A percentile compares a stretch with the other conserved stretches of the same genome.
These are phyloP conservation scores for Trichosporon sp. DNA, from an alignment of 1,284 basidiomycete genomes.

Conservation along the genomic window DNA sequence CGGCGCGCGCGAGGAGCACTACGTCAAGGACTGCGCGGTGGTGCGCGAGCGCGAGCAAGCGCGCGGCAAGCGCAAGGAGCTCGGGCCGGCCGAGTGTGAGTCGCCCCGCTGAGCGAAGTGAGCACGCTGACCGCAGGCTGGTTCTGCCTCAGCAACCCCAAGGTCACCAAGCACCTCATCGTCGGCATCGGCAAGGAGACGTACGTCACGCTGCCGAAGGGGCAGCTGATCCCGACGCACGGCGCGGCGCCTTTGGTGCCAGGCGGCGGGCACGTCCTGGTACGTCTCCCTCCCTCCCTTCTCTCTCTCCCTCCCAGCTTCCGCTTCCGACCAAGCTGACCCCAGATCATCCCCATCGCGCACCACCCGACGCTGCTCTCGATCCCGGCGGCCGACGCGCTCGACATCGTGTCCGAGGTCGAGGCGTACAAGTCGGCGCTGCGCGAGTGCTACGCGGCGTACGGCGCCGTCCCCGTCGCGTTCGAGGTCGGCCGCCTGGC, in stretches of 20 bases:
- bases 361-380: constrained; percentile 62
- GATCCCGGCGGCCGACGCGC: constrained; percentile 69
- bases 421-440: constrained; percentile 75
- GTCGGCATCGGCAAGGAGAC: constrained; percentile 86
- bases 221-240: constrained; percentile 75
- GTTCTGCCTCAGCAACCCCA: constrained; percentile 93
- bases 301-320: too few relatives aligned
- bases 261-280: constrained; percentile 84
- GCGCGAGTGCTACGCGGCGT: constrained; percentile 64
- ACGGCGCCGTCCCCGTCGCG: constrained; percentile 64
- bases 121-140: constrained; percentile 57
- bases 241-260: constrained; percentile 59
- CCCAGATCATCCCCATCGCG: constrained; percentile 68
- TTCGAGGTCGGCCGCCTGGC: constrained; percentile 84
- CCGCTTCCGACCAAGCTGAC: not conserved
- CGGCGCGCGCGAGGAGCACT: constrained; percentile 69
- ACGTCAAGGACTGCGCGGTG: constrained; percentile 77
- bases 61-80: constrained; percentile 47
- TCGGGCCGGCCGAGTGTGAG: constrained; percentile 59
- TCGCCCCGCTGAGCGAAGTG: not conserved
- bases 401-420: constrained; percentile 73
- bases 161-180: constrained; percentile 83
- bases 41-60: constrained; percentile 53
- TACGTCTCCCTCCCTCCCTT: constrained; percentile 36
- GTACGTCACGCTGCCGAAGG: constrained; percentile 88